Base-by-base conservation (phyloP, 495 filamentous ascomycete genomes). In the Aspergillus sclerotioniger region DNA sequence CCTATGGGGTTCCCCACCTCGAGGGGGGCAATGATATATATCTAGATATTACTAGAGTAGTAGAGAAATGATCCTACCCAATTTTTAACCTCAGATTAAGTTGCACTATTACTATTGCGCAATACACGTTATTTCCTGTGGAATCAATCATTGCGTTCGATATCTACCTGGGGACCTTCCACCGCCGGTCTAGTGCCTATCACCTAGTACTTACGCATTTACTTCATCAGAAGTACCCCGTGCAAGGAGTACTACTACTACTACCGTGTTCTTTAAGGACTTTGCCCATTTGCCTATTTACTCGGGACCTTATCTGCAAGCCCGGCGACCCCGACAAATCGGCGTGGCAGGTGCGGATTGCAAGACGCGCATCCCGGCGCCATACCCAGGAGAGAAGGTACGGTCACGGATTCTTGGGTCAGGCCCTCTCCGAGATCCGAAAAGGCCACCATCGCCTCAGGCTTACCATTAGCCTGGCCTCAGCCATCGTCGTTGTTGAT, bases 371-470 rank as follows among this genome's bases (percentile, higher is more conserved):
- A 8, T 35, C 33, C 7, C 9, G 33, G 8, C 33, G 7, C 33
- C 33, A 35, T 9, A 60, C 53, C 29, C 48, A 57, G 50, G 20
- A 17, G 25, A n/a, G 31, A 29, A 43, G 20, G 6, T 48, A 49
- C 53, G 54, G 52, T 53, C 46, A 51, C 53, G 9, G 13, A 37
- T 15, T 41, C n/a, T 37, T 7, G 33, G 25, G 8, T 25, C 25
- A 25, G 25, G 25, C 25, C 33, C 8, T 10, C 8, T 21, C 39
- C 47, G 48, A 49, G 31, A n/a, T 37, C 53, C 59, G 59, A 49
- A 57, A 49, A 57, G 54, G 53, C 44, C 54, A 56, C 54, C 29
- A 49, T 56, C 31, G 57, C 52, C 54, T 52, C 35, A 50, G 54
- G 44, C 54, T 49, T n/a, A 45, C 35, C 51, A 20, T 37, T 20